These are phyloP conservation scores for Magnolia officinalis DNA, from an alignment of 164 flowering plant genomes.

Conservation along the genomic window DNA sequence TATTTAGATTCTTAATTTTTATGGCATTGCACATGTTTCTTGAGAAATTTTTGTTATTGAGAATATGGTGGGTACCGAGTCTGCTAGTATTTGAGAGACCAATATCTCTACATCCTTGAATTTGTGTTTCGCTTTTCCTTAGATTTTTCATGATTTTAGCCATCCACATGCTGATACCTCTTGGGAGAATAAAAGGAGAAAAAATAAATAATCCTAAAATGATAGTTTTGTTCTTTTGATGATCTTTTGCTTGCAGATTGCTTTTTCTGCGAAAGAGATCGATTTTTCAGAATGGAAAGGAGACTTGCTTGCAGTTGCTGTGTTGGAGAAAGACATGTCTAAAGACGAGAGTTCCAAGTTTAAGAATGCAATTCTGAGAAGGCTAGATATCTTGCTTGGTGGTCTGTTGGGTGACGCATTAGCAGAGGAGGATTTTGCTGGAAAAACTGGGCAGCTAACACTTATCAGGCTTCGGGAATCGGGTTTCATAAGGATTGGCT, in stretches of 20 bases:
- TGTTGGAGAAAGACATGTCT: slow-evolving; percentile 81
- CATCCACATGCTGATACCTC: background rate
- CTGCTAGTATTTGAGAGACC: background rate
- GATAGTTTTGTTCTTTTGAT: background rate
- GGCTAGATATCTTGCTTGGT: slow-evolving; percentile 56
- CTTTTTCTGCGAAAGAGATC: slow-evolving; percentile 26
- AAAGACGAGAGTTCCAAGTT: slow-evolving; percentile 68
- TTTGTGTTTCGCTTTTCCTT: background rate
- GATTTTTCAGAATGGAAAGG: slow-evolving; percentile 84
- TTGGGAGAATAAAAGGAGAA: background rate
- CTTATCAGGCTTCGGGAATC: slow-evolving; percentile 75
- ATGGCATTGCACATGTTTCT: no score
- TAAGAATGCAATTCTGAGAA: slow-evolving; percentile 57
- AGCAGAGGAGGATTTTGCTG: slow-evolving; percentile 86
- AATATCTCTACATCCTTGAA: background rate
- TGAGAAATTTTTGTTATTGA: no score
- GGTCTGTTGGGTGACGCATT: slow-evolving; percentile 86
- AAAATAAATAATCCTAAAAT: background rate
- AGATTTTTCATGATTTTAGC: background rate
- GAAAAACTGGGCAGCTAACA: slow-evolving; percentile 81
- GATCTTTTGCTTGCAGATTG: slow-evolving; percentile 20
- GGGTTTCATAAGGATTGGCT: slow-evolving; percentile 69
- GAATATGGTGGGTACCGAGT: background rate
- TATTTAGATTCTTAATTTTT: no score
- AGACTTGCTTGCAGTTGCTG: slow-evolving; percentile 86